These are phyloP conservation scores for Exophiala sp. DNA, from an alignment of 2,329 filamentous ascomycete species.

Conservation along the genomic window DNA sequence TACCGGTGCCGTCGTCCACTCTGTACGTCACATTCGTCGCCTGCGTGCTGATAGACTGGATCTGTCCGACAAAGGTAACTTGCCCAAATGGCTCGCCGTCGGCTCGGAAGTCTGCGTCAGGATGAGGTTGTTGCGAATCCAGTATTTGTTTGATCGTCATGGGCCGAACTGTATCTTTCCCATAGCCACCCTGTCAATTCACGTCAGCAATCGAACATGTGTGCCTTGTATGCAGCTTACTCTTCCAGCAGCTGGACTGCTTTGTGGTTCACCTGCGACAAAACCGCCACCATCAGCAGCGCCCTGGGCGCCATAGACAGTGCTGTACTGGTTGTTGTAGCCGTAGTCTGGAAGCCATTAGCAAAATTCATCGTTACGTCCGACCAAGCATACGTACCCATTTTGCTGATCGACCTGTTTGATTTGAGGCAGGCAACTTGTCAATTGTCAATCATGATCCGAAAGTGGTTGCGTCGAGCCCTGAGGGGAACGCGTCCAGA, in stretches of 20 bases:
- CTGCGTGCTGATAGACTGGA: constrained; percentile 81
- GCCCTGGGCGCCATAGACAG: constrained; percentile 55
- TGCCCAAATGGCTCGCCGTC: constrained; percentile 70
- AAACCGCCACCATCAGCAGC: constrained; percentile 59
- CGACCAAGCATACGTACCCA: constrained; percentile 11
- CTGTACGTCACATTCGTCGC: constrained; percentile 89
- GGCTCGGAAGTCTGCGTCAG: constrained; percentile 74
- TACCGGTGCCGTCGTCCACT: constrained; percentile 90
- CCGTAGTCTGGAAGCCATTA: constrained; percentile 19
- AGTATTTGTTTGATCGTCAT: constrained; percentile 94
- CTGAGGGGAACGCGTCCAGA: constrained; percentile 1
- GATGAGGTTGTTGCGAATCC: constrained; percentile 73
- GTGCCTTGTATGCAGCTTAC: constrained; percentile 28
- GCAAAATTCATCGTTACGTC: neutral
- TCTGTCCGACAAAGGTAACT: constrained; percentile 84
- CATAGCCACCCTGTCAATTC: constrained; percentile 44
- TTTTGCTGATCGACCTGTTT: neutral
- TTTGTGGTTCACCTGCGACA: constrained; percentile 49
- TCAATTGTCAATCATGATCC: neutral
- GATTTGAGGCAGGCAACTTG: neutral
- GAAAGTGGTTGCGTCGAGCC: constrained; percentile 2
- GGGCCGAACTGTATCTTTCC: constrained; percentile 83
- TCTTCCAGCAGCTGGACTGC: constrained; percentile 45
- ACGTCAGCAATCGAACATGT: constrained; percentile 8
- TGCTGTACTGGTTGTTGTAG: constrained; percentile 50